A percentile compares a stretch with the other conserved stretches of the same genome.
Conservation (phyloP, 2,329 filamentous ascomycete species). For the Trichoderma citrinoviride region DNA sequence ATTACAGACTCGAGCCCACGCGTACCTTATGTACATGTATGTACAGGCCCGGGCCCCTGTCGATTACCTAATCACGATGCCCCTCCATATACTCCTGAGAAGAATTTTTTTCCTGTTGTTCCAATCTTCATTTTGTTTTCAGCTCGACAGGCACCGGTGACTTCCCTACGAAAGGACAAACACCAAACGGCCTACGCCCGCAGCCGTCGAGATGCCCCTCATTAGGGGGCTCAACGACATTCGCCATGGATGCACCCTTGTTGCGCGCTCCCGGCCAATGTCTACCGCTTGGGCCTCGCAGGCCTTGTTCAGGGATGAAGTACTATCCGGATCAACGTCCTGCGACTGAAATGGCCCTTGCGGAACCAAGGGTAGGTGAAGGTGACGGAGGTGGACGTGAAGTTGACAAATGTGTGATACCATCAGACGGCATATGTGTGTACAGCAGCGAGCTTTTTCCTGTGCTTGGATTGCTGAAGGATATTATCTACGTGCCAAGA, state of each 20-base stretch:
- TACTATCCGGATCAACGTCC: neutral
- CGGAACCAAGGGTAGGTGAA: slow-evolving; percentile 4
- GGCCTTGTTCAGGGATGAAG: slow-evolving; percentile 1
- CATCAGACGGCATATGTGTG: slow-evolving; percentile 54
- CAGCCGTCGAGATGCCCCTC: neutral
- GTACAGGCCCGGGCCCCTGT: neutral
- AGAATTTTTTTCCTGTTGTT: slow-evolving; percentile 5
- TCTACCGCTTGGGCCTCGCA: neutral
- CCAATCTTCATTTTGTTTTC: slow-evolving; percentile 12
- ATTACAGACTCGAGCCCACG: too few species aligned
- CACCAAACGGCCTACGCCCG: neutral
- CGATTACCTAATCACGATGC: slow-evolving; percentile 8
- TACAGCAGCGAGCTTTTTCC: slow-evolving; percentile 53
- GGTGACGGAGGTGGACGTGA: neutral
- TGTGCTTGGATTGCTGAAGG: slow-evolving; percentile 57
- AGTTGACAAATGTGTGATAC: neutral
- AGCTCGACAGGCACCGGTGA: neutral
- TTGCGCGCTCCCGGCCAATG: neutral
- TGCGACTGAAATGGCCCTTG: neutral
- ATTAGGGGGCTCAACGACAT: neutral
- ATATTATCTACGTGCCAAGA: slow-evolving; percentile 56
- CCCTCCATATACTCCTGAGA: neutral
- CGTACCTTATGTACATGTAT: too few species aligned
- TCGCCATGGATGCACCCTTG: neutral
- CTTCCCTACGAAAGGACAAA: neutral